Conservation (phyloP, 176 grass and related monocot genomes). For the Panicum miliaceum region DNA sequence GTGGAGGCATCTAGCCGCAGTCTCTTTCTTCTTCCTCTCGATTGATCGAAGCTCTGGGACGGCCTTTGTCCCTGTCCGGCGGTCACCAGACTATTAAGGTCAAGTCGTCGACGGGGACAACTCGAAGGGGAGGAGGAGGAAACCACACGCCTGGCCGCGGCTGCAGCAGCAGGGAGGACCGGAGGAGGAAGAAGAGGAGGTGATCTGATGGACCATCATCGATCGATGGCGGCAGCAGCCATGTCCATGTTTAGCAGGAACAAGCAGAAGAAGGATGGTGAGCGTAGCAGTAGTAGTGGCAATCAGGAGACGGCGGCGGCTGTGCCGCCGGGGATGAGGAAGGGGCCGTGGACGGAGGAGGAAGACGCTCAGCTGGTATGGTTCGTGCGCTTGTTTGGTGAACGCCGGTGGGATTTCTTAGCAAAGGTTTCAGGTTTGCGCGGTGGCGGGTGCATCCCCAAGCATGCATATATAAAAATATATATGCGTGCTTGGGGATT, state of each 20-base stretch:
- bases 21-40: slow-evolving; percentile 24
- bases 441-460: slow-evolving; percentile 87
- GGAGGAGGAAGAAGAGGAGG: not conserved
- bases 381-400: slow-evolving; percentile 99
- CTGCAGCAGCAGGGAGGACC: not conserved
- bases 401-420: slow-evolving; percentile 99
- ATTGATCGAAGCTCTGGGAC: not conserved
- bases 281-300: not conserved
- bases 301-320: not conserved
- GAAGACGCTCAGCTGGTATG: slow-evolving; percentile 99
- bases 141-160: not conserved
- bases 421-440: slow-evolving; percentile 99
- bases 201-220: slow-evolving; percentile 26
- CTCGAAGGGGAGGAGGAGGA: not conserved
- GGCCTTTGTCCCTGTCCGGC: slow-evolving; percentile 7
- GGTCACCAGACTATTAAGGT: not conserved
- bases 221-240: not conserved
- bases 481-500: slow-evolving; percentile 31
- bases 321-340: slow-evolving; percentile 37
- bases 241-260: slow-evolving; percentile 2
- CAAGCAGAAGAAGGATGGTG: slow-evolving; percentile 16
- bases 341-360: slow-evolving; percentile 94
- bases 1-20: slow-evolving; percentile 7
- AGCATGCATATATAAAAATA: not conserved
- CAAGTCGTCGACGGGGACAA: not conserved